Evolutionary conservation across 164 flowering plant genomes (phyloP).

Genomic region (Umbellularia californica): DNA sequence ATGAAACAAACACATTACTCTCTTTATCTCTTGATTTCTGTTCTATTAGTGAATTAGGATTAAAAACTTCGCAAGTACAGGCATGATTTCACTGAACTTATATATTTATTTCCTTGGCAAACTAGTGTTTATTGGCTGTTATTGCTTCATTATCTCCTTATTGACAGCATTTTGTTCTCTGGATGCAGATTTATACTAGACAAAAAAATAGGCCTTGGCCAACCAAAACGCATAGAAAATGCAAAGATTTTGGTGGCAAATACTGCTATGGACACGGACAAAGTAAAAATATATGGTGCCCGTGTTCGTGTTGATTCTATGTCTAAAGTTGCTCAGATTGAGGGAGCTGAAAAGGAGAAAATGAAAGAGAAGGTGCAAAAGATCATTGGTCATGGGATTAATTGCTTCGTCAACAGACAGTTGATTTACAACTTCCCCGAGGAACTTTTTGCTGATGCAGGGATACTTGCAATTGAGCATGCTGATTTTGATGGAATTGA

Average conservation of each 20-base stretch:
- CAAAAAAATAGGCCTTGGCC: slow-evolving; percentile 97
- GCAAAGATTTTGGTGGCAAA: slow-evolving; percentile 97
- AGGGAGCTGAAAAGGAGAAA: slow-evolving; percentile 89
- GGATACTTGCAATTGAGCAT: slow-evolving; percentile 97
- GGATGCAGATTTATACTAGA: slow-evolving; percentile 86
- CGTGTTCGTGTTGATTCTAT: slow-evolving; percentile 99
- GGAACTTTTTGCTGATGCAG: slow-evolving; percentile 98
- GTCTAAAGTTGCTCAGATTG: slow-evolving; percentile 94
- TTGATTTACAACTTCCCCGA: slow-evolving; percentile 97
- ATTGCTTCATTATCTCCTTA: no score
- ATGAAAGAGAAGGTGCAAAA: slow-evolving; percentile 97
- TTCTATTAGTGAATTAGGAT: no score
- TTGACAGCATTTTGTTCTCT: not conserved
- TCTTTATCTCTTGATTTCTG: no score
- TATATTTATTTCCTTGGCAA: no score
- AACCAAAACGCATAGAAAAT: slow-evolving; percentile 93
- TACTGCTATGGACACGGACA: slow-evolving; percentile 99
- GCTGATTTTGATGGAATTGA: slow-evolving; percentile 99
- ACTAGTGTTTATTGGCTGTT: no score
- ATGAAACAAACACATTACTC: no score
- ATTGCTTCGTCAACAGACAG: slow-evolving; percentile 94
- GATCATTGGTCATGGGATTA: slow-evolving; percentile 88
- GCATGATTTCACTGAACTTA: no score
- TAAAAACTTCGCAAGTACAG: no score
- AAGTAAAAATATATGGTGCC: slow-evolving; percentile 97